A percentile compares a stretch with the other conserved stretches of the same genome.
Evolutionary conservation across 2,329 filamentous ascomycete genomes (phyloP).

Genomic region (Aplosporella prunicola): DNA sequence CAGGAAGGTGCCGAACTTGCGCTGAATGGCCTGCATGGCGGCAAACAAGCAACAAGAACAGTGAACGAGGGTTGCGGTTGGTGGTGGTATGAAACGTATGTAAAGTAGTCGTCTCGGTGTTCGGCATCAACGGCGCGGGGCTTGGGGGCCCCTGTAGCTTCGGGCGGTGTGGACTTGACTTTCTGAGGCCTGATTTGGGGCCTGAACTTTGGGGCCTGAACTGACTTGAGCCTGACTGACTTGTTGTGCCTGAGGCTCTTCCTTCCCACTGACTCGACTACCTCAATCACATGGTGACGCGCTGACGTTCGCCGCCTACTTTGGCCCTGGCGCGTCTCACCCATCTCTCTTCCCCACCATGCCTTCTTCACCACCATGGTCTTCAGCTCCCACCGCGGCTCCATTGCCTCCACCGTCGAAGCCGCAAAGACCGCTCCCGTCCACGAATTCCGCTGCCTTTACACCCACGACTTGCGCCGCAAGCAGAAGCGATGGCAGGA

Average conservation of each 20-base stretch:
- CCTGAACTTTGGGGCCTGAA: too few species aligned
- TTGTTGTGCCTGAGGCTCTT: constrained; percentile 4
- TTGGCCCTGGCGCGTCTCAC: constrained; percentile 12
- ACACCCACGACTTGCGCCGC: constrained; percentile 71
- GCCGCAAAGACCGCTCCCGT: constrained; percentile 61
- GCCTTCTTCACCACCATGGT: neutral
- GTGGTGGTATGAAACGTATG: too few species aligned
- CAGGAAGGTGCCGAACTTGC: constrained; percentile 64
- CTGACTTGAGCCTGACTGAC: too few species aligned
- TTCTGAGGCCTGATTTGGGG: too few species aligned
- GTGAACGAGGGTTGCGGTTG: too few species aligned
- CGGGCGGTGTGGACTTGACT: too few species aligned
- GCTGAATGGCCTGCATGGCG: constrained; percentile 62
- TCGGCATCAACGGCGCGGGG: too few species aligned
- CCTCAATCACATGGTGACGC: constrained; percentile 4
- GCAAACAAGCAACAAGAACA: constrained; percentile 4
- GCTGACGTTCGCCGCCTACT: constrained; percentile 2
- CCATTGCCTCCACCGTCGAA: constrained; percentile 35
- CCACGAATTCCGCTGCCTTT: constrained; percentile 75
- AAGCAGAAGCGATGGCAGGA: constrained; percentile 94
- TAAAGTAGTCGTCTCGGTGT: too few species aligned
- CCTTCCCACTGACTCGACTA: constrained; percentile 1
- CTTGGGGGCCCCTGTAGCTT: too few species aligned
- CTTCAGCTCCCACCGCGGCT: constrained; percentile 15
- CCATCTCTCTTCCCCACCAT: constrained; percentile 10